Base-by-base conservation (phyloP, 805 yeast species). In the Candida pseudofarinosa region DNA sequence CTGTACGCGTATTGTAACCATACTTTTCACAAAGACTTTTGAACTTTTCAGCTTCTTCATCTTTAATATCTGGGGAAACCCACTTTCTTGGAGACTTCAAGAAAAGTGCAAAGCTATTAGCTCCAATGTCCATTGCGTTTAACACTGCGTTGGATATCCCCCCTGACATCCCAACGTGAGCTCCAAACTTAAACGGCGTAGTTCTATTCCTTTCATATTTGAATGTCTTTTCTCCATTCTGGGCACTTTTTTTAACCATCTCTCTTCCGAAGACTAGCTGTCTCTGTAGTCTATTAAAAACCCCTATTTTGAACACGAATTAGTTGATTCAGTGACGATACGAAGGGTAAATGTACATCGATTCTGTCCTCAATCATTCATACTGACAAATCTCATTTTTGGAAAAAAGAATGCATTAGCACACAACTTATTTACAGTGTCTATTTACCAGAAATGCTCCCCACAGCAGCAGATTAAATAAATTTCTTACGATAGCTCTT, bases 81-180 rank as follows among this genome's bases (percentile, higher is more conserved):
- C 98, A 93, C 58, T 85, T 79, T 47, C 95, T 76, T 26, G 97
- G 97, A 40, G 88, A 85, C 59, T 90, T 90, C 50, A 93, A 69
- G 60, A 93, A 93, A 53, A 93, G 65, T 0, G 97, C 98, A 72
- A 93, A 89, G 37, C 95, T 78, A 55, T 88, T 88, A 42, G 86
- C 86, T 3, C 75, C 83, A 33, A 74, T 62, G 38, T 70, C 65
- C 65, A 65, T 62, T 1, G 77, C 74, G 50, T 71, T 72, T 0
- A 70, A 56, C 1, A 87, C 80, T 5, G 91, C 73, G 23, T 85
- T 82, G 35, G 85, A 80, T 2, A 87, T 79, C 31, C 93, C 97
- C 12, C 96, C 96, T 4, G 85, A 74, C 51, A 83, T 81, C 2
- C 85, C 80, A 20, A 90, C 91, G 63, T 90, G 98, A 2, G 96